Conservation (phyloP, 1,284 basidiomycete genomes). For the Papiliotrema laurentii region DNA sequence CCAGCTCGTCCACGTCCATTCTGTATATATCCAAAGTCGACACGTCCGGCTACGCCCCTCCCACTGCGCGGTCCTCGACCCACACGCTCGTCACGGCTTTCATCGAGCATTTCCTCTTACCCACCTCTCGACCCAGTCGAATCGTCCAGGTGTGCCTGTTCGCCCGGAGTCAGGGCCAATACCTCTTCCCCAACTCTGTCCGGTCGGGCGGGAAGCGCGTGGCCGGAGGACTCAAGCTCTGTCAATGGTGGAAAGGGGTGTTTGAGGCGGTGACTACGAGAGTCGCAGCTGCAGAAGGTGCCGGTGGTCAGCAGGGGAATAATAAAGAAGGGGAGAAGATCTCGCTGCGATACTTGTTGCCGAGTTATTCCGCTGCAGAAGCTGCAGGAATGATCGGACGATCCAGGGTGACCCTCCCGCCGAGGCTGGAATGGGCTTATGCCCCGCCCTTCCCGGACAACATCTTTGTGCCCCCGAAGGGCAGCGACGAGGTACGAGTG, state of each 20-base stretch:
- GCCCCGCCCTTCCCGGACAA: constrained; percentile 30
- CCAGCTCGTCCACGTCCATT: constrained; percentile 57
- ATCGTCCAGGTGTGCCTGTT: constrained; percentile 80
- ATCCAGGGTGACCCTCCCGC: constrained; percentile 33
- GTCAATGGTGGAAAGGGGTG: constrained; percentile 86
- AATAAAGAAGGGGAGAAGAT: not conserved
- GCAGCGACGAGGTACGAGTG: not conserved
- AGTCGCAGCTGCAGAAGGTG: constrained; percentile 34
- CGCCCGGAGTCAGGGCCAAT: constrained; percentile 84
- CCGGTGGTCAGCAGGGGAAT: too few relatives aligned
- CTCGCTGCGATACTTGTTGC: constrained; percentile 57
- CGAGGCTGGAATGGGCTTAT: constrained; percentile 22
- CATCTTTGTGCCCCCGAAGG: constrained; percentile 22
- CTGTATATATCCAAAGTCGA: constrained; percentile 94
- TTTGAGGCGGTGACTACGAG: constrained; percentile 54
- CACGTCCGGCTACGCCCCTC: constrained; percentile 71
- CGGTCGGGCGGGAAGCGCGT: constrained; percentile 70
- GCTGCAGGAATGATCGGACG: constrained; percentile 59
- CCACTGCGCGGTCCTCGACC: constrained; percentile 59
- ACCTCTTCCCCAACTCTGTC: constrained; percentile 88
- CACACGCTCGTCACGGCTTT: constrained; percentile 64
- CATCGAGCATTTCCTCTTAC: constrained; percentile 63
- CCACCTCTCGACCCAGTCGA: constrained; percentile 58
- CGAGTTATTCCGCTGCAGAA: constrained; percentile 67
- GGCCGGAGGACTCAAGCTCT: constrained; percentile 72